phyloP scores from a whole-genome alignment of 2,329 filamentous ascomycete genomes.

The Apiospora phragmitis region DNA sequence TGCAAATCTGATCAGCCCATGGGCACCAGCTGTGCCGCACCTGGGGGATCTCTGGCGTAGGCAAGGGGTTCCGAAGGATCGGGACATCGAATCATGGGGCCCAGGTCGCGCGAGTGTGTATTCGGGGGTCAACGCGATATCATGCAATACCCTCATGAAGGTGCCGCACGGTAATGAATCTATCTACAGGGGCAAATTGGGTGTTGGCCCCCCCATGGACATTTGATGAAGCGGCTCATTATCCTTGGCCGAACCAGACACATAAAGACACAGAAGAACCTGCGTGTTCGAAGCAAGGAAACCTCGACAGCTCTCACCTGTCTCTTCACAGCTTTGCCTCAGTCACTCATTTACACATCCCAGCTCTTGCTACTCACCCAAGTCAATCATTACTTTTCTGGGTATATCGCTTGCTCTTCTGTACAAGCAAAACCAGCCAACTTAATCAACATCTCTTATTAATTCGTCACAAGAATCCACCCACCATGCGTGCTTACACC shows the following conservation, averaged over 20 bases:
- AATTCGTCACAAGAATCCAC: too few relatives aligned
- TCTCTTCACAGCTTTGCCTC: not conserved
- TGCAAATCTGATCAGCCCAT: too few relatives aligned
- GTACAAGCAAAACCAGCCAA: too few relatives aligned
- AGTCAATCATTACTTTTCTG: not conserved
- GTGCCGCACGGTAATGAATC: not conserved
- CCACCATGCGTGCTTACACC: not conserved
- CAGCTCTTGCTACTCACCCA: not conserved
- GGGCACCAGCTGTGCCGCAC: too few relatives aligned
- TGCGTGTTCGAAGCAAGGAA: not conserved
- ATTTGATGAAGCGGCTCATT: not conserved
- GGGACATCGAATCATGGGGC: not conserved
- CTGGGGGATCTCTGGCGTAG: not conserved
- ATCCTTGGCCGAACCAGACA: too few relatives aligned
- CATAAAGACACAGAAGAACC: not conserved
- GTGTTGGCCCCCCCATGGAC: not conserved
- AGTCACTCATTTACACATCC: not conserved
- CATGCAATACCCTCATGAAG: not conserved
- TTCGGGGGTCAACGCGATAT: not conserved
- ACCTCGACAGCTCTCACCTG: not conserved
- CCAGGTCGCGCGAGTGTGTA: not conserved
- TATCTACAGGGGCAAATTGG: too few relatives aligned
- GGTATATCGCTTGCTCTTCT: too few relatives aligned
- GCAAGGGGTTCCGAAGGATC: not conserved
- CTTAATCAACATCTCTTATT: too few relatives aligned